Evolutionary conservation across 257 asterid genomes (phyloP), one percentile per base, ranked within the genome.

Genomic region (Solanum bulbocastanum): DNA sequence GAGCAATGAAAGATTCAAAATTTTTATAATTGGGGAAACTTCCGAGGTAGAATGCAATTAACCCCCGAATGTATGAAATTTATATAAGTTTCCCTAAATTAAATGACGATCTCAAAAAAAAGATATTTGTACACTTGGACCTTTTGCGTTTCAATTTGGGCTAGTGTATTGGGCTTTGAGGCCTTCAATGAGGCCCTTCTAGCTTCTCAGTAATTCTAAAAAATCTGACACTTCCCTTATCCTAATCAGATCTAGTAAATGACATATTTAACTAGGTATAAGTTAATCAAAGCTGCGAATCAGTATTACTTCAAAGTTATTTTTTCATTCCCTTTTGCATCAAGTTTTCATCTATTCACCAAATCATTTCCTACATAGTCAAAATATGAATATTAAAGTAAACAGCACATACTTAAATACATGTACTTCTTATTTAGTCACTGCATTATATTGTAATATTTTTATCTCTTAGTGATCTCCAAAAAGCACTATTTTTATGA

Each of bases 1-100:
- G 9, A 52, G 1, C 23, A 52, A 52, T 6, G 0, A 0, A 52
- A 52, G 20, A 52, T 16, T 16, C 20, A 16, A 16, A 5, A 1
- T 0, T 2, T 1, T 52, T 5, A 16, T 52, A 52, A 52, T 52
- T 16, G 10, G 4, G 0, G 8, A 16, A 52, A 16, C 0, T 1
- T 52, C 3, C 10, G 10, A 52, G 23, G 20, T 16, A 52, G 3
- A 1, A 52, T 52, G 23, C 16, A 52, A 16, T 52, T 52, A 52
- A 1, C 9, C 6, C 18, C 18, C 18, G 52, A 44, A 44, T 44
- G 18, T 44, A 44, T 5, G 16, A 44, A 44, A 44, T 44, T 44
- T 44, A 44, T 44, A 13, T 12, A 44, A 44, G 52, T 44, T 18
- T 6, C 3, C 23, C 23, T 16, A 52, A 44, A 52, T 52, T 16